phyloP scores from a whole-genome alignment of 345 rosid genomes.

The Brassica juncea region DNA sequence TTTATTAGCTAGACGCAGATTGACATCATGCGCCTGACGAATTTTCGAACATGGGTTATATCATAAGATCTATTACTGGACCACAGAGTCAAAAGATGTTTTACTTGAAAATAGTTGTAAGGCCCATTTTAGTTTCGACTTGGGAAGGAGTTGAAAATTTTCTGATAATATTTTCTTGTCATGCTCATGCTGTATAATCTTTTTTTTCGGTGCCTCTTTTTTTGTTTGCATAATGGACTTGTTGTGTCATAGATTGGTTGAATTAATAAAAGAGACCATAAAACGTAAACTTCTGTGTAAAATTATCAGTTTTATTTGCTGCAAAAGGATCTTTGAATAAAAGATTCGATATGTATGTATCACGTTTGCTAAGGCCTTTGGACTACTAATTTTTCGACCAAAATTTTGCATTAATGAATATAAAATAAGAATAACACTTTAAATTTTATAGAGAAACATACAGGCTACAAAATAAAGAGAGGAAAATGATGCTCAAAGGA shows the following conservation, averaged over 20 bases:
- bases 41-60: too few relatives aligned
- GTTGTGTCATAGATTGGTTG: background rate
- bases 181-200: background rate
- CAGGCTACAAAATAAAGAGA: background rate
- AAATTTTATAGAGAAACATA: too few relatives aligned
- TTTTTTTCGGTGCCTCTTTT: background rate
- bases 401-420: background rate
- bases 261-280: background rate
- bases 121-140: constrained; percentile 5
- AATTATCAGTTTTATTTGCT: background rate
- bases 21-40: too few relatives aligned
- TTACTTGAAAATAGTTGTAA: background rate
- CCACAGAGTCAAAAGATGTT: background rate
- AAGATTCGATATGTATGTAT: background rate
- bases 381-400: background rate
- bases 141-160: background rate
- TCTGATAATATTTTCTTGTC: background rate
- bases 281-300: background rate
- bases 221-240: background rate
- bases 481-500: background rate
- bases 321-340: background rate
- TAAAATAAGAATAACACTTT: background rate
- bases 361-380: constrained; percentile 7
- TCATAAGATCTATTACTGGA: background rate
- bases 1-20: too few relatives aligned